phyloP scores from a whole-genome alignment of 768 basidiomycete species.

The Leucosporidium yakuticum region DNA sequence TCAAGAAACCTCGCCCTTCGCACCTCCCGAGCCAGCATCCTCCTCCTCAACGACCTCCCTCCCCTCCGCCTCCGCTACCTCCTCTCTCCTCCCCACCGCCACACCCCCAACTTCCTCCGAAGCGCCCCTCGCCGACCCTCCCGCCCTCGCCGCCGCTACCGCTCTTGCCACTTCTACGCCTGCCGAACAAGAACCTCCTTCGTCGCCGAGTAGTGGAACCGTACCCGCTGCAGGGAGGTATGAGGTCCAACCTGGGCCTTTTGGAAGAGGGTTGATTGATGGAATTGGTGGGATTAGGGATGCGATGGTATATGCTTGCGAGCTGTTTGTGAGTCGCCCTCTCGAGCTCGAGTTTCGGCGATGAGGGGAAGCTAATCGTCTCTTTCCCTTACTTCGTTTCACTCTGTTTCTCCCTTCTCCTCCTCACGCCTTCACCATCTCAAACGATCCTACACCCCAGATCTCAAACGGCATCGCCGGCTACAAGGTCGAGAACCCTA shows the following conservation, averaged over 20 bases:
- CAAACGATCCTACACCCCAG: neutral
- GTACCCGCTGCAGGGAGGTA: constrained; percentile 16
- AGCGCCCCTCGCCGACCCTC: neutral
- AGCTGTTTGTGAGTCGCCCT: constrained; percentile 28
- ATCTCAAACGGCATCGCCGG: constrained; percentile 31
- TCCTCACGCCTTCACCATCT: no score
- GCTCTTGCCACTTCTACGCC: neutral
- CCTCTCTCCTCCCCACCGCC: neutral
- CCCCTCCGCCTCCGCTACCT: neutral
- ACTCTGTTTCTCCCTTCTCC: neutral
- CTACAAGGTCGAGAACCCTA: constrained; percentile 34
- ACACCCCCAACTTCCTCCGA: neutral
- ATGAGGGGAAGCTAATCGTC: no score
- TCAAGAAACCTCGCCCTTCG: constrained; percentile 28
- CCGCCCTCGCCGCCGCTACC: neutral
- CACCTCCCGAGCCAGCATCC: neutral
- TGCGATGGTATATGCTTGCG: constrained; percentile 33
- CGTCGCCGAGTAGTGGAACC: constrained; percentile 4
- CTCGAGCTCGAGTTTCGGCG: no score
- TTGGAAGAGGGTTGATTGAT: constrained; percentile 37
- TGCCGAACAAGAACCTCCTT: constrained; percentile 3
- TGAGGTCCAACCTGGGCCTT: constrained; percentile 21
- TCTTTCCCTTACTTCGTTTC: neutral
- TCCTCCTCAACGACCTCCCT: neutral
- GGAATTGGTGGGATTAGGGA: constrained; percentile 36